Percentiles rank a stretch among this genome's conserved stretches.
Conservation (phyloP, 208 protist genomes). For the Ichthyophonus hoferi region DNA sequence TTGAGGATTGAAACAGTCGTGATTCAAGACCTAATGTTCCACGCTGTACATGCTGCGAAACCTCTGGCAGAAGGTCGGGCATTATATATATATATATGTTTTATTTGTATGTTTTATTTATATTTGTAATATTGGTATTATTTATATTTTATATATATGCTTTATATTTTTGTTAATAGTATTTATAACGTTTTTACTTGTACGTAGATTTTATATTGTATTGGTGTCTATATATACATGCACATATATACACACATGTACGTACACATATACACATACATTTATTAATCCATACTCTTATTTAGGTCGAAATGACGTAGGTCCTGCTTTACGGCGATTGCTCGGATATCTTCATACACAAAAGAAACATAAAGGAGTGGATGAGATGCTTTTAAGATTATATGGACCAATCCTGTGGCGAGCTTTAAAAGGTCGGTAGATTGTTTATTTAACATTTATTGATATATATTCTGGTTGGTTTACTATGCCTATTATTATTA, state of each 20-base stretch:
- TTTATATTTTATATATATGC: no score
- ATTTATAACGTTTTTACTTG: no score
- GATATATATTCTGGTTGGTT: no score
- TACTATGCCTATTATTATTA: no score
- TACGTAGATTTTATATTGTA: no score
- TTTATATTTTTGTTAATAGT: no score
- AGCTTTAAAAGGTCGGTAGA: slow-evolving; percentile 61
- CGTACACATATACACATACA: no score
- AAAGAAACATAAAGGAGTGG: slow-evolving; percentile 58
- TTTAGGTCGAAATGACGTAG: background rate
- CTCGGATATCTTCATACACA: slow-evolving; percentile 55
- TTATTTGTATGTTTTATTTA: no score
- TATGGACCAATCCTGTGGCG: slow-evolving; percentile 72
- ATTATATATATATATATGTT: slow-evolving; percentile 14
- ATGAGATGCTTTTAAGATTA: slow-evolving; percentile 62
- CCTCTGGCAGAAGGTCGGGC: background rate
- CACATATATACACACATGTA: no score
- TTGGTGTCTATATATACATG: no score
- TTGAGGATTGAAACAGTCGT: slow-evolving; percentile 41
- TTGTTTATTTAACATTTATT: no score
- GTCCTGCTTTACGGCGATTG: slow-evolving; percentile 23
- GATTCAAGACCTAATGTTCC: slow-evolving; percentile 61
- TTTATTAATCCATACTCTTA: background rate
- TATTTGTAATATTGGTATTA: no score
- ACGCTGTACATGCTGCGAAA: slow-evolving; percentile 51